A percentile compares a stretch with the other conserved stretches of the same genome.
phyloP scores from a whole-genome alignment of 345 rosid genomes.

The Excoecaria cochinchinensis region DNA sequence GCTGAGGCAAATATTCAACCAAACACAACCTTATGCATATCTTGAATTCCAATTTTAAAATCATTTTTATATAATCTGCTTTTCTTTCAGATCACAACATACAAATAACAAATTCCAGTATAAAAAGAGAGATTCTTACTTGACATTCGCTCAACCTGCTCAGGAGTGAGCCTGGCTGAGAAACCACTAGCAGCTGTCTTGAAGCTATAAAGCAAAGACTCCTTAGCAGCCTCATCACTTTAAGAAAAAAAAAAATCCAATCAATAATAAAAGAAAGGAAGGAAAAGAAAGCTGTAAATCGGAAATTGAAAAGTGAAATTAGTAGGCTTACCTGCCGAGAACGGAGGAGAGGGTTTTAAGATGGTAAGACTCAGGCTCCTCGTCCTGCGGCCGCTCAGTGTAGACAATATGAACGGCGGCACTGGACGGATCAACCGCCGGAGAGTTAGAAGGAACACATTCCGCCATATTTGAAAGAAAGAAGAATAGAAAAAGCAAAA shows the following conservation, averaged over 20 bases:
- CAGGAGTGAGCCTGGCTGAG: constrained; percentile 82
- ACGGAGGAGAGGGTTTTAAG: constrained; percentile 70
- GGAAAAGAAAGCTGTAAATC: no score
- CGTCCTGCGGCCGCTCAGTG: constrained; percentile 65
- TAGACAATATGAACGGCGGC: constrained; percentile 74
- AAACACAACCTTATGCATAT: not conserved
- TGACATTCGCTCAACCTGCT: constrained; percentile 63
- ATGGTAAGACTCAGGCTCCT: constrained; percentile 62
- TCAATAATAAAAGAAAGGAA: no score
- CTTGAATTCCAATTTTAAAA: not conserved
- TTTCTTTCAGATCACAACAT: not conserved
- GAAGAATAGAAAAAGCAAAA: not conserved
- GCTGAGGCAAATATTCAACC: no score
- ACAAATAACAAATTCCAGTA: not conserved
- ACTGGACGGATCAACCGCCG: constrained; percentile 22
- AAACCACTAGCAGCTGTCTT: constrained; percentile 84
- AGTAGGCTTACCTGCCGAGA: constrained; percentile 58
- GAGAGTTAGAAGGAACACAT: constrained; percentile 32
- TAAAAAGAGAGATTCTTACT: constrained; percentile 39
- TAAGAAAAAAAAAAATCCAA: not conserved
- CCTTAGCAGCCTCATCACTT: constrained; percentile 81
- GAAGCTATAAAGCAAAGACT: constrained; percentile 70
- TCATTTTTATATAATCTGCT: not conserved
- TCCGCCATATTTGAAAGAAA: constrained; percentile 9
- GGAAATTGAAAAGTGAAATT: not conserved